Evolutionary conservation across 805 yeast genomes (phyloP).

Genomic region (Metschnikowia henanensis): DNA sequence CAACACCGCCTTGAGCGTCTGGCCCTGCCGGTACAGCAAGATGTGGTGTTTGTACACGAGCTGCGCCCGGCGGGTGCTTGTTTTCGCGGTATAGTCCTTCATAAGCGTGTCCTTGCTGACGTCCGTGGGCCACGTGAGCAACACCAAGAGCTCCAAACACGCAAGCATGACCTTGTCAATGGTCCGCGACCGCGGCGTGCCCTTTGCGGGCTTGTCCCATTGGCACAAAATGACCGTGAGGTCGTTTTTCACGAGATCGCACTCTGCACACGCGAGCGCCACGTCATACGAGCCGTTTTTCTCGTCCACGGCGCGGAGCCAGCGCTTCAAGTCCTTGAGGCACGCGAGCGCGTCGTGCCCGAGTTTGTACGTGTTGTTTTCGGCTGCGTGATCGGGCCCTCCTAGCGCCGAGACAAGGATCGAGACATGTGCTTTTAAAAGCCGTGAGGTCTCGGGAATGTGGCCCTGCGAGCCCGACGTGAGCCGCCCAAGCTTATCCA

Average conservation of each 20-base stretch:
- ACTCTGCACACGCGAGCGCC: conserved; percentile 83
- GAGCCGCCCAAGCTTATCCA: conserved; percentile 14
- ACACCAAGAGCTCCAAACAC: conserved; percentile 76
- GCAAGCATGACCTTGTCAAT: conserved; percentile 66
- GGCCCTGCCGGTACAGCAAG: conserved; percentile 56
- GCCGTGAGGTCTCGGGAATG: conserved; percentile 36
- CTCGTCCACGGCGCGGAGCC: conserved; percentile 87
- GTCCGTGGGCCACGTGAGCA: conserved; percentile 83
- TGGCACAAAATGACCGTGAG: conserved; percentile 69
- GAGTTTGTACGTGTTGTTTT: conserved; percentile 61
- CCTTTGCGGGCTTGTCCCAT: conserved; percentile 55
- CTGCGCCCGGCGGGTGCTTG: conserved; percentile 52
- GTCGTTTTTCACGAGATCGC: conserved; percentile 72
- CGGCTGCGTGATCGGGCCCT: conserved; percentile 71
- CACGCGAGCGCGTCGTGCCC: conserved; percentile 91
- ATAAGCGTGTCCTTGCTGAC: conserved; percentile 46
- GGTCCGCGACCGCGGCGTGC: conserved; percentile 18
- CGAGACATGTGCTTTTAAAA: conserved; percentile 71
- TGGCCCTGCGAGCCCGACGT: conserved; percentile 29
- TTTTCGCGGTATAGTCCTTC: conserved; percentile 57
- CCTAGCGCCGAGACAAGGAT: conserved; percentile 88
- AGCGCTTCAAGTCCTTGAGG: conserved; percentile 80
- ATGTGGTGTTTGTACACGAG: conserved; percentile 68
- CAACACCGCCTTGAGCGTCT: conserved; percentile 65
- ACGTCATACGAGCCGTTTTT: conserved; percentile 70